These are phyloP conservation scores for Apiotrichum brassicae DNA, from an alignment of 1,284 basidiomycete genomes.

Conservation along the genomic window DNA sequence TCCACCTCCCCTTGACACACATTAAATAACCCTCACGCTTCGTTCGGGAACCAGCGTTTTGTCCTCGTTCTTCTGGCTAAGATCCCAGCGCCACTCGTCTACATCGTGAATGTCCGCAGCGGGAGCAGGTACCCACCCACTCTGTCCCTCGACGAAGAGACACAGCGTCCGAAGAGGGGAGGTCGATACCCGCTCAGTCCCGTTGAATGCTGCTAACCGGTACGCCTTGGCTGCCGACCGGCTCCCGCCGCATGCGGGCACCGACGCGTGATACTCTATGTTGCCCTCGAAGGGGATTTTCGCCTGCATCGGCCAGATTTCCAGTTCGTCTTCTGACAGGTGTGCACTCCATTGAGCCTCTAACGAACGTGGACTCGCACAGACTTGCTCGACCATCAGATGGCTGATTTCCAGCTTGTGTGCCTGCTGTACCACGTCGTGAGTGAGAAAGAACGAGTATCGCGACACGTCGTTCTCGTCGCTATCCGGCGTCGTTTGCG, in stretches of 20 bases:
- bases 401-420: slow-evolving; percentile 15
- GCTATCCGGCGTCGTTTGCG: slow-evolving; percentile 5
- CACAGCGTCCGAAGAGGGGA: slow-evolving; percentile 33
- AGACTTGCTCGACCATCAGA: slow-evolving; percentile 37
- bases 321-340: neutral
- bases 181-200: slow-evolving; percentile 23
- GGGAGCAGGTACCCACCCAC: slow-evolving; percentile 25
- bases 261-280: slow-evolving; percentile 20
- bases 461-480: slow-evolving; percentile 10
- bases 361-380: slow-evolving; percentile 21
- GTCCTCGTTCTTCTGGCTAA: neutral
- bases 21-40: too few relatives aligned
- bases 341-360: slow-evolving; percentile 9
- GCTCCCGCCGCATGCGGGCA: slow-evolving; percentile 21
- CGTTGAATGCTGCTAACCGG: slow-evolving; percentile 27
- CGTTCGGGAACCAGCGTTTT: neutral
- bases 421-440: slow-evolving; percentile 7
- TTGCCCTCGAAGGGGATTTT: slow-evolving; percentile 15
- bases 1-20: too few relatives aligned
- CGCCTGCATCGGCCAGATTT: slow-evolving; percentile 3
- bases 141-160: slow-evolving; percentile 27
- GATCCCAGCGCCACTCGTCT: slow-evolving; percentile 39
- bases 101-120: slow-evolving; percentile 30
- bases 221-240: slow-evolving; percentile 33
- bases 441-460: slow-evolving; percentile 31